Evolutionary conservation across 768 basidiomycete genomes (phyloP), one percentile per base, ranked within the genome.

Genomic region (Mycena sanguinolenta): DNA sequence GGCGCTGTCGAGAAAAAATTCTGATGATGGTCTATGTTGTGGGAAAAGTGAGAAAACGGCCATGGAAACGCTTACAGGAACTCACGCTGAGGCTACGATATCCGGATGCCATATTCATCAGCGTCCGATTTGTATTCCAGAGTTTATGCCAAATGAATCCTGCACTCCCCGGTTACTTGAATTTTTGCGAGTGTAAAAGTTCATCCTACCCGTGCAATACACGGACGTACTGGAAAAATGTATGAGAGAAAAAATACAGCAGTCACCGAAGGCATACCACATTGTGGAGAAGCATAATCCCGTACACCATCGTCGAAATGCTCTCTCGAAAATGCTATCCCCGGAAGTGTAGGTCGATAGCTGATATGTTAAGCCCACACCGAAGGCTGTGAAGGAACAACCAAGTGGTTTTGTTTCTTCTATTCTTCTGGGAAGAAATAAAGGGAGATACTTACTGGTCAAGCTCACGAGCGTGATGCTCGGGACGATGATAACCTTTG

Each of bases 101-200:
- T 55, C 53, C 53, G 9, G 30, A 25, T 55, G 10, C 32, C 32
- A 34, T 30, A 25, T 34, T 55, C 19, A 10, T 34, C 2, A 55
- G 27, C 4, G 27, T 32, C 27, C 53, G 53, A 34, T 19, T 55
- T 8, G 32, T 55, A 2, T 19, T 32, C 53, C 53, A 55, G 30
- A 55, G 27, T n/a, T 55, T 55, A 25, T 55, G n/a, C 53, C 53
- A 55, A 7, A 55, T 55, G 9, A 34, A 55, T 55, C 53, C 53
- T 55, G 32, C 19, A 55, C 30, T 19, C 27, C 52, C 28, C 28
- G 14, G 32, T 39, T 39, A 39, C 21, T 21, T 23, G 53, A 54
- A 30, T 17, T 14, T 53, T 27, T 30, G 32, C 53, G n/a, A 21
- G 32, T 32, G 27, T 17, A 21, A 32, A 16, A 30, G 3, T 30